phyloP scores from a whole-genome alignment of 169 alveolate genomes.

The Blepharisma undulans region DNA sequence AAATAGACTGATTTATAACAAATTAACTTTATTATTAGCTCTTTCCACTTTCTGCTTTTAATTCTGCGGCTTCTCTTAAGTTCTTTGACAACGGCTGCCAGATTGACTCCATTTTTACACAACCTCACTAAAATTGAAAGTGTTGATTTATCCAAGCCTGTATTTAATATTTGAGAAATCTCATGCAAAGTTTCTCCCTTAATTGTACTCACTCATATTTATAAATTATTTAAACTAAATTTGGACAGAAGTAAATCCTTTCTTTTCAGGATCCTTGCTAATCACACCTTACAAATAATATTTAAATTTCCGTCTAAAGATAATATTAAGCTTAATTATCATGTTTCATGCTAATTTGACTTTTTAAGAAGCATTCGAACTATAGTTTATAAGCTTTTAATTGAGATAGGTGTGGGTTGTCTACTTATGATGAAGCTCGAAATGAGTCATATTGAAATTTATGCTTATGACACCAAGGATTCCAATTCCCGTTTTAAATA shows the following conservation, averaged over 20 bases:
- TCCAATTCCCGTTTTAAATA: too few relatives aligned
- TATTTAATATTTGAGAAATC: conserved; percentile 74
- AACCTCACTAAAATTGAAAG: conserved; percentile 65
- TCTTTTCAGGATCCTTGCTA: background rate
- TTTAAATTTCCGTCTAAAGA: background rate
- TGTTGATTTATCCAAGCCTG: conserved; percentile 80
- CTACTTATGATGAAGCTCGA: too few relatives aligned
- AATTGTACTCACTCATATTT: conserved; percentile 46
- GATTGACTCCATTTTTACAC: conserved; percentile 83
- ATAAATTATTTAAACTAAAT: background rate
- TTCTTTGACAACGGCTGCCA: conserved; percentile 85
- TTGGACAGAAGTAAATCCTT: background rate
- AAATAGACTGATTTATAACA: background rate
- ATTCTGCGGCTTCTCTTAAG: conserved; percentile 74
- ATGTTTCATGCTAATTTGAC: too few relatives aligned
- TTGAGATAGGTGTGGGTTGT: too few relatives aligned
- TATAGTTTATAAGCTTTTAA: too few relatives aligned
- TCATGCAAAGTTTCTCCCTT: conserved; percentile 77
- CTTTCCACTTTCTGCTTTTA: conserved; percentile 39
- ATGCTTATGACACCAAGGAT: too few relatives aligned
- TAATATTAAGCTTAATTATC: too few relatives aligned
- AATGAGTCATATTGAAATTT: too few relatives aligned
- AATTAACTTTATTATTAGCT: background rate
- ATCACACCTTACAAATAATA: background rate
- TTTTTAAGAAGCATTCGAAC: too few relatives aligned